Percentiles rank a stretch among this genome's conserved stretches.
phyloP scores from a whole-genome alignment of 2,329 filamentous ascomycete genomes.

The Clarireedia sp. region DNA sequence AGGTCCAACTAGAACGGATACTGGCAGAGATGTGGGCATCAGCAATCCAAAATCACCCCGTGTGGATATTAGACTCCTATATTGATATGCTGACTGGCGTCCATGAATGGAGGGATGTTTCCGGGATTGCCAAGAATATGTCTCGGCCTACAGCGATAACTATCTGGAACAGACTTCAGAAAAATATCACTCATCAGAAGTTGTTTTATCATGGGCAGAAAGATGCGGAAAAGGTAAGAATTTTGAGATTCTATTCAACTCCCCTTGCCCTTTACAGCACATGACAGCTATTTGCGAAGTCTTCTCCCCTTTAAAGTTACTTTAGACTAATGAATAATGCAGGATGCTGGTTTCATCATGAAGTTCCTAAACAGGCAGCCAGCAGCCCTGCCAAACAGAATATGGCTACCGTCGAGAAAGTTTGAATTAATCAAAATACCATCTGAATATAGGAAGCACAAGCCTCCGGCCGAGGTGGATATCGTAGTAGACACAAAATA shows the following conservation, averaged over 20 bases:
- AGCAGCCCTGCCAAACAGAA: background rate
- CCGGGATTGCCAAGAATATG: constrained; percentile 9
- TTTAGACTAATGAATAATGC: no score
- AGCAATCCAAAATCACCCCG: background rate
- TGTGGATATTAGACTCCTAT: constrained; percentile 10
- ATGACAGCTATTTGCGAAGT: no score
- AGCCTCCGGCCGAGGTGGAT: no score
- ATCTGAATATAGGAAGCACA: no score
- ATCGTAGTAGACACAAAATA: background rate
- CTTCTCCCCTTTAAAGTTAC: no score
- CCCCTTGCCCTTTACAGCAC: no score
- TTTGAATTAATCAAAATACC: no score
- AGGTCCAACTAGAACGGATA: background rate
- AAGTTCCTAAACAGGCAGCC: background rate
- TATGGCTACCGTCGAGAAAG: no score
- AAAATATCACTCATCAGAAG: background rate
- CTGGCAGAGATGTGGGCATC: constrained; percentile 15
- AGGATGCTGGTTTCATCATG: no score
- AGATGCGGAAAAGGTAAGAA: constrained; percentile 5
- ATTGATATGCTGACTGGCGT: constrained; percentile 18
- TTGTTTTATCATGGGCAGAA: constrained; percentile 13
- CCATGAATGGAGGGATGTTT: constrained; percentile 14
- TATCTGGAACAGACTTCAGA: constrained; percentile 17
- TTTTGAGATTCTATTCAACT: background rate
- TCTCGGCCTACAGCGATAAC: constrained; percentile 5